These are phyloP conservation scores for Scheffersomyces lignosus DNA, from an alignment of 805 yeast genomes.

Conservation along the genomic window DNA sequence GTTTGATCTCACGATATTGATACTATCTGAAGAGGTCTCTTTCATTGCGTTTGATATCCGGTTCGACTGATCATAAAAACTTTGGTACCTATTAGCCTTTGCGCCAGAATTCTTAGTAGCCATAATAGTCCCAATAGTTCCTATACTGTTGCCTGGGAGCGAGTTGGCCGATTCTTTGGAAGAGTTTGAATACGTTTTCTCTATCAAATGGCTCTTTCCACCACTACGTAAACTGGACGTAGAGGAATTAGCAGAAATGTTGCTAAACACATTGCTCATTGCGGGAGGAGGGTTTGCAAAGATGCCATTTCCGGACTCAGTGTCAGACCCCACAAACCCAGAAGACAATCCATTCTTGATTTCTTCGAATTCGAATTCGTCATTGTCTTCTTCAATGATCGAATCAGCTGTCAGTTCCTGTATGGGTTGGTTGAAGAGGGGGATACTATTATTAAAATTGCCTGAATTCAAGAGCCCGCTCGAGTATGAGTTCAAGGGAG, in stretches of 20 bases:
- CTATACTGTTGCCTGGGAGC: too few relatives aligned
- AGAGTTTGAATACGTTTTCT: constrained; percentile 34
- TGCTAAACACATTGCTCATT: constrained; percentile 16
- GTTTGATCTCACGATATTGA: constrained; percentile 15
- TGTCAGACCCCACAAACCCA: constrained; percentile 7
- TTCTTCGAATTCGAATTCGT: constrained; percentile 13
- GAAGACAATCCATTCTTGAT: constrained; percentile 5
- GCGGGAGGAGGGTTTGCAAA: constrained; percentile 22
- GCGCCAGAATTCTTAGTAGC: constrained; percentile 35
- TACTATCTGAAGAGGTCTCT: constrained; percentile 30
- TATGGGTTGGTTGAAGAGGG: constrained; percentile 30
- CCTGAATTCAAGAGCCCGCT: constrained; percentile 5
- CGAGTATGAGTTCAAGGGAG: constrained; percentile 16
- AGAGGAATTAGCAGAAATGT: constrained; percentile 35
- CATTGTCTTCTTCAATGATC: constrained; percentile 20
- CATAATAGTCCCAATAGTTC: constrained; percentile 4
- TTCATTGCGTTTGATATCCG: constrained; percentile 47
- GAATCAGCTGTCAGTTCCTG: constrained; percentile 23
- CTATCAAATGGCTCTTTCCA: constrained; percentile 18
- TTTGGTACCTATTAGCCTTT: constrained; percentile 47
- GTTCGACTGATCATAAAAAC: constrained; percentile 46
- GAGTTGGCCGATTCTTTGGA: constrained; percentile 27
- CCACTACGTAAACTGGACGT: constrained; percentile 27
- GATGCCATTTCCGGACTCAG: constrained; percentile 11
- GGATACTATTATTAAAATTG: constrained; percentile 7